These are phyloP conservation scores for Bidens hawaiensis DNA, from an alignment of 140 eudicot genomes.

Conservation along the genomic window DNA sequence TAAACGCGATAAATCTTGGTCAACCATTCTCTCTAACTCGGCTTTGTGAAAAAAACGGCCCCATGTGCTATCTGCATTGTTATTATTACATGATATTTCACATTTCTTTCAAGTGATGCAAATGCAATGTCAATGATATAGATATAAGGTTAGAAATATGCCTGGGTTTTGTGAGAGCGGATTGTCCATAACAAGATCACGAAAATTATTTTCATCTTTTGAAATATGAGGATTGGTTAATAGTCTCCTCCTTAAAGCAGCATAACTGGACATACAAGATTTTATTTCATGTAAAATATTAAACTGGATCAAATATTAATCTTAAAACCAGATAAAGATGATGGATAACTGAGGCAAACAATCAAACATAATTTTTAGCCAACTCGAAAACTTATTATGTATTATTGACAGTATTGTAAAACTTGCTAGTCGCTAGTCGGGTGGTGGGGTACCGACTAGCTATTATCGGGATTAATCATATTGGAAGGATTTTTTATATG, in stretches of 20 bases:
- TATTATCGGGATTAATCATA: too few species aligned
- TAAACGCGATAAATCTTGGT: slow-evolving; percentile 85
- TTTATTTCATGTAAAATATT: background rate
- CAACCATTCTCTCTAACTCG: slow-evolving; percentile 90
- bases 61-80: slow-evolving; percentile 86
- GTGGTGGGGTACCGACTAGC: too few species aligned
- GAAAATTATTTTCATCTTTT: slow-evolving; percentile 57
- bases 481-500: too few species aligned
- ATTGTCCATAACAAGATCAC: slow-evolving; percentile 74
- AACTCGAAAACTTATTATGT: too few species aligned
- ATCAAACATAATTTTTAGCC: background rate
- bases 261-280: slow-evolving; percentile 54
- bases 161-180: slow-evolving; percentile 95
- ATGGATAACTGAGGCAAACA: too few species aligned
- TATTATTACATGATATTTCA: slow-evolving; percentile 1
- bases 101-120: background rate
- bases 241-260: slow-evolving; percentile 66
- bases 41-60: slow-evolving; percentile 93
- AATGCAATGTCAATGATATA: background rate
- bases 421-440: too few species aligned
- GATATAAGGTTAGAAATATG: slow-evolving; percentile 7
- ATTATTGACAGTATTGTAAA: too few species aligned
- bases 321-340: background rate
- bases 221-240: slow-evolving; percentile 67
- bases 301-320: background rate